These are phyloP conservation scores for Calonectria ilicicola DNA, from an alignment of 2,329 filamentous ascomycete species.

Conservation along the genomic window DNA sequence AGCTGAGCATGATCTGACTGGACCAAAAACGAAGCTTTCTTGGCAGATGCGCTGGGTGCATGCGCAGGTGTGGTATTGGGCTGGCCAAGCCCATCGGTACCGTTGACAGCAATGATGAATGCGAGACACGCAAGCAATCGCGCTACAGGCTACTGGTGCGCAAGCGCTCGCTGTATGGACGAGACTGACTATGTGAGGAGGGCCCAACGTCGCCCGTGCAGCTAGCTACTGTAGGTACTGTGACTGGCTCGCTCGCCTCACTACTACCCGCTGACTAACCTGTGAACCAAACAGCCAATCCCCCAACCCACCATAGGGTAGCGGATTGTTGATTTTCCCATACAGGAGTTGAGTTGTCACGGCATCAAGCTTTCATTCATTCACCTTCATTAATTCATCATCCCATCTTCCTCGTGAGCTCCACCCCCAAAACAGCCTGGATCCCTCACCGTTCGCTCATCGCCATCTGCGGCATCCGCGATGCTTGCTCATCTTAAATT, in stretches of 20 bases:
- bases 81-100: not conserved
- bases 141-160: not conserved
- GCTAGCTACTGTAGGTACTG: too few relatives aligned
- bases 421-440: not conserved
- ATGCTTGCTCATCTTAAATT: constrained; percentile 6
- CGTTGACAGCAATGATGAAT: not conserved
- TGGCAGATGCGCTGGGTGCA: not conserved
- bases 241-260: too few relatives aligned
- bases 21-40: constrained; percentile 1
- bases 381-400: not conserved
- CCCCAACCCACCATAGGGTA: not conserved
- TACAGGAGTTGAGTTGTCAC: not conserved
- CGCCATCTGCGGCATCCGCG: not conserved
- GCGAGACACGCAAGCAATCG: not conserved
- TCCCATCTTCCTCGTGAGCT: not conserved
- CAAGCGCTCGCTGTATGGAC: not conserved
- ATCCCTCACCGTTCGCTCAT: not conserved
- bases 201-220: too few relatives aligned
- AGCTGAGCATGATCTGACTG: not conserved
- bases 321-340: not conserved
- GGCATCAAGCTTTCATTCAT: too few relatives aligned
- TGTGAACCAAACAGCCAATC: not conserved
- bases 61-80: not conserved
- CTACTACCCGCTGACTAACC: not conserved
- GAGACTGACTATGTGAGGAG: not conserved